A percentile compares a stretch with the other conserved stretches of the same genome.
Conservation (phyloP, 2,329 filamentous ascomycete genomes). For the Ceratocystis diversiconidia region DNA sequence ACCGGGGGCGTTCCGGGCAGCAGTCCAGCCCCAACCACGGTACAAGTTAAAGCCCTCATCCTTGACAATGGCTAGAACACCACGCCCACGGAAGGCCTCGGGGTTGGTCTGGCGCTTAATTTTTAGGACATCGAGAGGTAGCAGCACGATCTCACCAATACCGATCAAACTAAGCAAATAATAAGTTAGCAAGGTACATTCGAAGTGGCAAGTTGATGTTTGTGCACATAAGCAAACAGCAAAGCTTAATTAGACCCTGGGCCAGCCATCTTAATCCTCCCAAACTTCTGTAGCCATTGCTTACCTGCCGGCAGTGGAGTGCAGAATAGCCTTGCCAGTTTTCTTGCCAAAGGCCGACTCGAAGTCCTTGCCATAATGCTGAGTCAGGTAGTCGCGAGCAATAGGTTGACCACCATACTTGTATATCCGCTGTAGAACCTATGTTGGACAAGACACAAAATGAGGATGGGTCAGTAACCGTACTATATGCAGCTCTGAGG, state of each 20-base stretch:
- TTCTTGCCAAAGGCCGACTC: conserved; percentile 87
- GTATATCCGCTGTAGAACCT: conserved; percentile 89
- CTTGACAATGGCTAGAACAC: conserved; percentile 72
- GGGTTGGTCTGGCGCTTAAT: conserved; percentile 99
- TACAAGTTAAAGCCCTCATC: conserved; percentile 95
- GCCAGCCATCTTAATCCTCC: not conserved
- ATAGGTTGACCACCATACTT: conserved; percentile 98
- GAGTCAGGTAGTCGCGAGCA: conserved; percentile 72
- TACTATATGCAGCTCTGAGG: not conserved
- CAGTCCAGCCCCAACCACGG: conserved; percentile 94
- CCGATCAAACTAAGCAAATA: conserved; percentile 57
- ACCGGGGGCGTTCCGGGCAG: conserved; percentile 87
- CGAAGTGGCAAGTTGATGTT: not conserved
- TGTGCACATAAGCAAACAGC: not conserved
- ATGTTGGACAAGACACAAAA: not conserved
- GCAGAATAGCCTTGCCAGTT: conserved; percentile 95
- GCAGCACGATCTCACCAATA: conserved; percentile 89
- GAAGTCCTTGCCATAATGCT: conserved; percentile 69
- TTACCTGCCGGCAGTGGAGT: conserved; percentile 84
- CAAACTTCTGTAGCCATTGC: conserved; percentile 18
- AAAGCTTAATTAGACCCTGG: not conserved
- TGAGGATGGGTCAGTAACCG: not conserved
- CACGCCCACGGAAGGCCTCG: conserved; percentile 89
- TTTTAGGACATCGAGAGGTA: conserved; percentile 93
- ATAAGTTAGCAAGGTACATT: not conserved